phyloP scores from a whole-genome alignment of 805 yeast species.

The Candida methanosorbosa region DNA sequence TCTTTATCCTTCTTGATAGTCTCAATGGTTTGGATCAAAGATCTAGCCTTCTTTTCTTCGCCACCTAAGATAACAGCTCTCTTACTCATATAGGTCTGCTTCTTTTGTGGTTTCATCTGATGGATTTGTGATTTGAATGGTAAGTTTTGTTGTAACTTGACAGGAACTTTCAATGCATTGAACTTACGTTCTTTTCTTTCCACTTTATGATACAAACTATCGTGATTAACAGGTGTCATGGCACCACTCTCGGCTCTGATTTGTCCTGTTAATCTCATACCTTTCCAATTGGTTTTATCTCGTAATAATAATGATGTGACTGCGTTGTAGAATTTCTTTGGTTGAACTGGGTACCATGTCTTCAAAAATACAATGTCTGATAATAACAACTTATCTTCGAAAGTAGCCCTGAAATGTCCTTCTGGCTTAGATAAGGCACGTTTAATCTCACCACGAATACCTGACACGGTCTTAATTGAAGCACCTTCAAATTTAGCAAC shows the following conservation, averaged over 20 bases:
- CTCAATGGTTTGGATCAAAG: constrained; percentile 77
- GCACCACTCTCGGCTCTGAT: constrained; percentile 71
- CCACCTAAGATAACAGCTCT: constrained; percentile 92
- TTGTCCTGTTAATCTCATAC: constrained; percentile 93
- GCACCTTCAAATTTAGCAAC: constrained; percentile 99
- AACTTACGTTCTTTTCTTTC: constrained; percentile 81
- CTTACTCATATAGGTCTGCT: constrained; percentile 71
- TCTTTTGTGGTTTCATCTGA: constrained; percentile 80
- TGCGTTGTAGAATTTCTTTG: constrained; percentile 89
- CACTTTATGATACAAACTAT: constrained; percentile 53
- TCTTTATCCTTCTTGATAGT: constrained; percentile 85
- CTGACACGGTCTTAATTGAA: constrained; percentile 90
- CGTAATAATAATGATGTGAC: constrained; percentile 79
- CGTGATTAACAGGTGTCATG: constrained; percentile 49
- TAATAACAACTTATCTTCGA: constrained; percentile 89
- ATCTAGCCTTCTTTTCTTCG: constrained; percentile 89
- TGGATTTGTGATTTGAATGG: constrained; percentile 92
- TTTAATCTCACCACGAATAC: constrained; percentile 95
- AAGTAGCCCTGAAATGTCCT: constrained; percentile 92
- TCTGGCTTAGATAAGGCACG: constrained; percentile 91
- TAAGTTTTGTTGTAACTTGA: constrained; percentile 58
- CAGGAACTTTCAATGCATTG: constrained; percentile 84
- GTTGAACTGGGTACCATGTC: constrained; percentile 94
- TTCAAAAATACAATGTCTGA: constrained; percentile 84
- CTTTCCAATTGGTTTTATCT: constrained; percentile 85